These are phyloP conservation scores for Rubroshorea leprosula DNA, from an alignment of 345 rosid species.

Conservation along the genomic window DNA sequence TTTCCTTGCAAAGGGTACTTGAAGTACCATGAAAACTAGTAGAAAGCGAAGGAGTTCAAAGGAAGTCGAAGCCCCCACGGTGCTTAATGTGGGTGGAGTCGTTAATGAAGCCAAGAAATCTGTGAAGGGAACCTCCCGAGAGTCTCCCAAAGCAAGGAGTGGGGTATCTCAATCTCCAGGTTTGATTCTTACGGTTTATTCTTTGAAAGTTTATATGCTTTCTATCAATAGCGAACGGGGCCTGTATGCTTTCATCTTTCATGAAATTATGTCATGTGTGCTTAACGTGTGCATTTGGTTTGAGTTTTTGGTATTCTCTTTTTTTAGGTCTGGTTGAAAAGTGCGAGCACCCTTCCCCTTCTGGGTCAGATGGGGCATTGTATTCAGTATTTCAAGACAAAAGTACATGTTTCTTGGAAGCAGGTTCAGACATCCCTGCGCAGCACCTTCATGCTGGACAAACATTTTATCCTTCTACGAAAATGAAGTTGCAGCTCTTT, in stretches of 20 bases:
- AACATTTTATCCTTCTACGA: constrained; percentile 27
- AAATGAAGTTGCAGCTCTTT: constrained; percentile 84
- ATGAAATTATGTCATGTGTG: background rate
- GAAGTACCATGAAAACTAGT: constrained; percentile 23
- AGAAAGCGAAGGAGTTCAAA: constrained; percentile 18
- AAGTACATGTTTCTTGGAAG: constrained; percentile 13
- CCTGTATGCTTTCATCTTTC: no score
- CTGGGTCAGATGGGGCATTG: constrained; percentile 13
- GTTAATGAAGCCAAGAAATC: constrained; percentile 19
- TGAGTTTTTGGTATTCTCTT: constrained; percentile 2
- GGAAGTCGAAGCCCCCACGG: constrained; percentile 13
- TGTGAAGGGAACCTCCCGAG: constrained; percentile 13
- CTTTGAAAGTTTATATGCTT: background rate
- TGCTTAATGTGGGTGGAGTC: constrained; percentile 10
- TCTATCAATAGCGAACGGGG: background rate
- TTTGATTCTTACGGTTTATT: background rate
- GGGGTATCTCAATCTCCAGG: constrained; percentile 1
- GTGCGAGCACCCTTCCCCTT: constrained; percentile 24
- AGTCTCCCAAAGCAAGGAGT: constrained; percentile 21
- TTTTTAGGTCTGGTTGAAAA: constrained; percentile 21
- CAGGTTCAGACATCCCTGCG: constrained; percentile 13
- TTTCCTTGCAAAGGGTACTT: background rate
- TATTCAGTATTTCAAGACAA: constrained; percentile 12
- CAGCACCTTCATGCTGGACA: constrained; percentile 26
- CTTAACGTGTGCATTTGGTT: background rate